Evolutionary conservation across 1,284 basidiomycete genomes (phyloP), one percentile per base, ranked within the genome.

Genomic region (Ceratobasidium theobromae): DNA sequence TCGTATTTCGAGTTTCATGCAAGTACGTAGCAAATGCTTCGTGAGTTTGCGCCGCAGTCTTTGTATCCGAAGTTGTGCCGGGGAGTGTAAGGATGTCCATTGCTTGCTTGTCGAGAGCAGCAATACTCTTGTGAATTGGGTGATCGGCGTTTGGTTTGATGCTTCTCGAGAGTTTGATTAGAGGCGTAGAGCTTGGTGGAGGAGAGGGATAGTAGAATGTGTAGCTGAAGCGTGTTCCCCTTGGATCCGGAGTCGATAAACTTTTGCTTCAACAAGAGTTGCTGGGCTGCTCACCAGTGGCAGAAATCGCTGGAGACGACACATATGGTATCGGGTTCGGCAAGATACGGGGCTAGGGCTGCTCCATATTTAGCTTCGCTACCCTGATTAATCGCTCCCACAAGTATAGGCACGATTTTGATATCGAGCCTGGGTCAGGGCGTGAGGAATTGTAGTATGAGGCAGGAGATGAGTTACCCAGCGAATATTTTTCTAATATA

Each of bases 251-350:
- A 67, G 33, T 27, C 52, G 54, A 64, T 27, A 66, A 18, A 49
- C 54, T 68, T 45, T 38, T 30, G 45, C 35, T 45, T 23, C 28
- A 30, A 25, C 33, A 8, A n/a, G n/a, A 23, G 21, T 27, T 21
- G 51, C 18, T 57, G 33, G 54, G n/a, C n/a, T 65, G 27, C 82
- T 68, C 72, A 95, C 95, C 96, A 99, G 75, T 99, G 96, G 74
- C 97, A 99, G 75, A 99, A 99, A 76, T 99, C 97, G 69, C 90
- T 93, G 2, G 95, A 98, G 64, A 98, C 82, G 43, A 99, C 87
- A 72, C 89, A 95, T 69, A 99, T 82, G 0, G 93, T 98, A 66
- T 88, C 85, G 0, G 86, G 82, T 69, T 86, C 80, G 1, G 81
- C 79, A 55, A 97, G 82, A 76, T 93, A 96, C 0, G 90, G 88